Percentiles rank a stretch among this genome's conserved stretches.
These are phyloP conservation scores for Lactarius hengduanensis DNA, from an alignment of 768 basidiomycete species.

Conservation along the genomic window DNA sequence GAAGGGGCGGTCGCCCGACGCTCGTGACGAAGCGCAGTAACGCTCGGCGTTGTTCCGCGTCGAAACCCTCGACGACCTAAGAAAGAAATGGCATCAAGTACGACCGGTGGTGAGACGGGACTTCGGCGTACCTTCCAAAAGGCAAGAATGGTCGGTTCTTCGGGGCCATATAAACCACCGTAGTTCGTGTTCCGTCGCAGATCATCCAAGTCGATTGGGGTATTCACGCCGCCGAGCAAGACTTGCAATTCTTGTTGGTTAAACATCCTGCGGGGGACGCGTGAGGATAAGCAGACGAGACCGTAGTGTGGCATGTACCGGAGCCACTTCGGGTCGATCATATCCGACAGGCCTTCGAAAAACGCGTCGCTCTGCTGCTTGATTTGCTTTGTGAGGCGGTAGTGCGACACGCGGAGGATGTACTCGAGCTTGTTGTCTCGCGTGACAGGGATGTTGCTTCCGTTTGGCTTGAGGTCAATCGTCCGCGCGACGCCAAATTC, in stretches of 20 bases:
- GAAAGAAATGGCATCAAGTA: background rate
- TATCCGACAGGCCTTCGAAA: slow-evolving; percentile 89
- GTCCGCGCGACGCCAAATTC: slow-evolving; percentile 81
- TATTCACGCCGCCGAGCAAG: slow-evolving; percentile 83
- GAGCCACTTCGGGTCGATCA: slow-evolving; percentile 90
- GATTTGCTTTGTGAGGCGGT: slow-evolving; percentile 87
- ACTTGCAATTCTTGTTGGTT: slow-evolving; percentile 95
- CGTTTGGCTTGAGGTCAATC: slow-evolving; percentile 77
- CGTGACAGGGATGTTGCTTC: slow-evolving; percentile 81
- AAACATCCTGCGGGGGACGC: slow-evolving; percentile 70
- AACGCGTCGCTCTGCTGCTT: slow-evolving; percentile 79
- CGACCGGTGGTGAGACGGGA: slow-evolving; percentile 5
- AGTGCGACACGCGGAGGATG: slow-evolving; percentile 86
- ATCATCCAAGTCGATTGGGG: slow-evolving; percentile 83
- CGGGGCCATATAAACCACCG: slow-evolving; percentile 72
- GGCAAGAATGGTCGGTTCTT: slow-evolving; percentile 64
- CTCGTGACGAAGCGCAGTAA: slow-evolving; percentile 92
- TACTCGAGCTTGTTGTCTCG: slow-evolving; percentile 87
- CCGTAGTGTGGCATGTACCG: slow-evolving; percentile 41
- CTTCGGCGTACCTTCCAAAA: slow-evolving; percentile 73
- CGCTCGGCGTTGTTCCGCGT: slow-evolving; percentile 73
- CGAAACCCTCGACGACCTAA: slow-evolving; percentile 75
- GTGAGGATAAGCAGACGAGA: background rate
- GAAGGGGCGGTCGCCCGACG: slow-evolving; percentile 82
- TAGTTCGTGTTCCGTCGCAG: slow-evolving; percentile 74